Conservation (phyloP, 495 filamentous ascomycete species). For the Bacidia rubella region DNA sequence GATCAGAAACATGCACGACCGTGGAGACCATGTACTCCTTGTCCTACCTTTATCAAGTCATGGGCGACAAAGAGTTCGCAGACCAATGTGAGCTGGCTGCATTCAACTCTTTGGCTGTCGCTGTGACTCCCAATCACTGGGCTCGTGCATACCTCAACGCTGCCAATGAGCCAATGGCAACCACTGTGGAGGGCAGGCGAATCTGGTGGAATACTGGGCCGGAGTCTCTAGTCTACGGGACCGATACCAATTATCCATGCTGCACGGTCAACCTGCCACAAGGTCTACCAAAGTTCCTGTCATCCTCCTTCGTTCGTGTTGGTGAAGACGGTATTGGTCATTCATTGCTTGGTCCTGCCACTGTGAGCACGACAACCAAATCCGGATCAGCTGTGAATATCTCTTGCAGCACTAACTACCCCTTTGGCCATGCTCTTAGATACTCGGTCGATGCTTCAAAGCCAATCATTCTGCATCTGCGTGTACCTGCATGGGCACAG, state of each 20-base stretch:
- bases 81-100: constrained; percentile 43
- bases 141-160: constrained; percentile 45
- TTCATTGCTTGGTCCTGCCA: constrained; percentile 19
- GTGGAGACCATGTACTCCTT: constrained; percentile 34
- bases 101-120: constrained; percentile 47
- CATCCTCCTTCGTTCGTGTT: constrained; percentile 19
- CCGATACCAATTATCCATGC: constrained; percentile 38
- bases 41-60: constrained; percentile 28
- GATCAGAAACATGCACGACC: constrained; percentile 30
- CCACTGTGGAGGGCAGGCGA: constrained; percentile 26
- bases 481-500: constrained; percentile 15
- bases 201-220: constrained; percentile 38
- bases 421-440: constrained; percentile 32
- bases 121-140: constrained; percentile 46
- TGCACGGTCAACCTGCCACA: constrained; percentile 53
- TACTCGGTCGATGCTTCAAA: constrained; percentile 33
- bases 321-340: constrained; percentile 18
- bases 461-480: constrained; percentile 19
- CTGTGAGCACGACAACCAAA: constrained; percentile 15
- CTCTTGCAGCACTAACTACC: constrained; percentile 36
- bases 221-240: constrained; percentile 32
- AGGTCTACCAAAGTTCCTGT: constrained; percentile 45
- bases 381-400: constrained; percentile 16
- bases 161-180: constrained; percentile 41
- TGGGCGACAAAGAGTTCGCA: constrained; percentile 38